Conservation (phyloP, 129 eudicot species). For the Heracleum sosnowskyi region DNA sequence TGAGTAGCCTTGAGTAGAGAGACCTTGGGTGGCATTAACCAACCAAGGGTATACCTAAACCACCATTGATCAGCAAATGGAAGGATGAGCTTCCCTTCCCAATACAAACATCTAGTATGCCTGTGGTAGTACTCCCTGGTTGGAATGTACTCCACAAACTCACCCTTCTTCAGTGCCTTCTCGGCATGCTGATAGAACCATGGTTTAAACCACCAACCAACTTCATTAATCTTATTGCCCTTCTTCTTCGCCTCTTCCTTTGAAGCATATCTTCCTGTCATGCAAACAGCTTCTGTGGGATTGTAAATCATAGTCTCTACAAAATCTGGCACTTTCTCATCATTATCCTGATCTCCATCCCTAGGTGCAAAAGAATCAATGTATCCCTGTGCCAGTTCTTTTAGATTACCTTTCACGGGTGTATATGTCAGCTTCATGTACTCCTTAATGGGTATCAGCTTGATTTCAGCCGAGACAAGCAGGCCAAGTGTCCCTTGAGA, state of each 20-base stretch:
- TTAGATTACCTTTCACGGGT: constrained; percentile 68
- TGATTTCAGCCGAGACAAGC: constrained; percentile 89
- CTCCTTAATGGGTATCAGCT: constrained; percentile 83
- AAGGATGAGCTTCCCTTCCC: constrained; percentile 99
- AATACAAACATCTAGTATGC: constrained; percentile 87
- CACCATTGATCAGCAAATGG: constrained; percentile 92
- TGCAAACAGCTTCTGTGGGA: constrained; percentile 74
- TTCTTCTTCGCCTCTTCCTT: constrained; percentile 72
- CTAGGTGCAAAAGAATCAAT: constrained; percentile 83
- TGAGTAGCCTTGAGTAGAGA: constrained; percentile 96
- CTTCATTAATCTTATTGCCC: constrained; percentile 67
- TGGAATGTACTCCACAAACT: constrained; percentile 94
- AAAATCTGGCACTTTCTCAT: constrained; percentile 77
- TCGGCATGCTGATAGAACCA: constrained; percentile 96
- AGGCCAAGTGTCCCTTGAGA: constrained; percentile 97
- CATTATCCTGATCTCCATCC: constrained; percentile 73
- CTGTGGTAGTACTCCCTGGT: constrained; percentile 92
- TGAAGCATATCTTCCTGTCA: constrained; percentile 68
- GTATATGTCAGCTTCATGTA: constrained; percentile 89
- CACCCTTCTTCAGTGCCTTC: constrained; percentile 70
- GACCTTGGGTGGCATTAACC: constrained; percentile 99
- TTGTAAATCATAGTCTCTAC: constrained; percentile 83
- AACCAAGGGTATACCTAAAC: constrained; percentile 78
- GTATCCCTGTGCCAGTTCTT: constrained; percentile 81
- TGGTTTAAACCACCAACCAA: constrained; percentile 91